phyloP scores from a whole-genome alignment of 345 rosid genomes.

The Boechera retrofracta region DNA sequence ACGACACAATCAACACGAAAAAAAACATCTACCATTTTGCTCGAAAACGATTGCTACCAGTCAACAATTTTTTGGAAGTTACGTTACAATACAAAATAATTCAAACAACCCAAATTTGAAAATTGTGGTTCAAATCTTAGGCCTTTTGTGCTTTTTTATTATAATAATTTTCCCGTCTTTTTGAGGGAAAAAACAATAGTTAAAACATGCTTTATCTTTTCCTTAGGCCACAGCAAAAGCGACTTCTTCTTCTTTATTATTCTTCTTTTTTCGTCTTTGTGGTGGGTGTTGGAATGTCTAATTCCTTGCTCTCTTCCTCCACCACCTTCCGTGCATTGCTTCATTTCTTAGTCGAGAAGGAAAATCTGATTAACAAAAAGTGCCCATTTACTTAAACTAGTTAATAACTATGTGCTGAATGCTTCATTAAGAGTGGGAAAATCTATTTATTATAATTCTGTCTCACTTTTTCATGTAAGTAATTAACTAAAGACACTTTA shows the following conservation, averaged over 20 bases:
- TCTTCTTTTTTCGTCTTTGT: conserved; percentile 42
- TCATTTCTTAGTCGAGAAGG: conserved; percentile 58
- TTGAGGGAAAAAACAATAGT: conserved; percentile 17
- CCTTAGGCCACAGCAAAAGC: conserved; percentile 42
- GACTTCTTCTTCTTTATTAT: conserved; percentile 26
- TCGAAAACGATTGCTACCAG: background rate
- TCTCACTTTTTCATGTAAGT: conserved; percentile 40
- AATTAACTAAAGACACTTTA: conserved; percentile 38
- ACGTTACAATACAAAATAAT: conserved; percentile 6
- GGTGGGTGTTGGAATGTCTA: conserved; percentile 41
- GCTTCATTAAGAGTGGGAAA: conserved; percentile 1
- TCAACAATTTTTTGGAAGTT: background rate
- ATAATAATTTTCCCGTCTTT: conserved; percentile 31
- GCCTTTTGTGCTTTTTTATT: conserved; percentile 34
- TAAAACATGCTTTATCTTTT: conserved; percentile 43
- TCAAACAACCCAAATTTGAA: conserved; percentile 19
- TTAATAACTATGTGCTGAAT: conserved; percentile 21
- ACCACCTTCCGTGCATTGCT: conserved; percentile 32
- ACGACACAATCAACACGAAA: background rate
- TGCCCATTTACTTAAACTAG: background rate
- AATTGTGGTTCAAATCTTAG: conserved; percentile 34
- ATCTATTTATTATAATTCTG: conserved; percentile 3
- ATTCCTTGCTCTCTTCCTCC: conserved; percentile 47
- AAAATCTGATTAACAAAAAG: conserved; percentile 35
- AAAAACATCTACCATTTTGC: background rate